Conservation (phyloP, 2,329 filamentous ascomycete genomes). For the Phaeosphaeria sp. region DNA sequence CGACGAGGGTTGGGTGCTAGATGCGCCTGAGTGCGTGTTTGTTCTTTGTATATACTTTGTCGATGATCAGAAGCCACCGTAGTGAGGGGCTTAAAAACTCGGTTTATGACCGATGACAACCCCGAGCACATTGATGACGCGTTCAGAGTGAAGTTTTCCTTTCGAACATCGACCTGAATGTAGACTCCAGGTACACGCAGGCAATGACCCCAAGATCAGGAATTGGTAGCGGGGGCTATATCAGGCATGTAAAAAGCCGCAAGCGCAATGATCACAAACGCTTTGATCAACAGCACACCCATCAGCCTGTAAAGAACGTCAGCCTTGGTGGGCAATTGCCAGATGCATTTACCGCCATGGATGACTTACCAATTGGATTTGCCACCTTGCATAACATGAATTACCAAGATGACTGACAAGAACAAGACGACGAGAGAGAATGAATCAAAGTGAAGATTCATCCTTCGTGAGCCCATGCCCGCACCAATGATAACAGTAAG, state of each 20-base stretch:
- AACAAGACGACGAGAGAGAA: neutral
- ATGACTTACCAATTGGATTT: neutral
- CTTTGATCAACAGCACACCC: neutral
- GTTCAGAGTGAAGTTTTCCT: neutral
- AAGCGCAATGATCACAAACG: neutral
- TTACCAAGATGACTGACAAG: neutral
- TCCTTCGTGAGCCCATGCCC: neutral
- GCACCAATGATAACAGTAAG: neutral
- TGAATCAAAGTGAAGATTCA: neutral
- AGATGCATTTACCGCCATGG: neutral
- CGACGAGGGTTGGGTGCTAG: slow-evolving; percentile 58
- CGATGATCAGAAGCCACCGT: neutral
- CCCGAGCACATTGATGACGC: no score
- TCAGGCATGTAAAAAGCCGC: neutral
- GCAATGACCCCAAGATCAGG: no score
- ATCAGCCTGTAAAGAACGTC: neutral
- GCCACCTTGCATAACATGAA: neutral
- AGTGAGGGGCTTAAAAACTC: no score
- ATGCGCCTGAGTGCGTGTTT: neutral
- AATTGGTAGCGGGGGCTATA: neutral
- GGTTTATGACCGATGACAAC: no score
- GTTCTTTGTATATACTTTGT: slow-evolving; percentile 6
- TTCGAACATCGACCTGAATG: no score
- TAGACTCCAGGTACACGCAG: no score
- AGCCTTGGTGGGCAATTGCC: neutral